Evolutionary conservation across 129 eudicot species (phyloP), one percentile per base, ranked within the genome.

Genomic region (Oenanthe sinensis): DNA sequence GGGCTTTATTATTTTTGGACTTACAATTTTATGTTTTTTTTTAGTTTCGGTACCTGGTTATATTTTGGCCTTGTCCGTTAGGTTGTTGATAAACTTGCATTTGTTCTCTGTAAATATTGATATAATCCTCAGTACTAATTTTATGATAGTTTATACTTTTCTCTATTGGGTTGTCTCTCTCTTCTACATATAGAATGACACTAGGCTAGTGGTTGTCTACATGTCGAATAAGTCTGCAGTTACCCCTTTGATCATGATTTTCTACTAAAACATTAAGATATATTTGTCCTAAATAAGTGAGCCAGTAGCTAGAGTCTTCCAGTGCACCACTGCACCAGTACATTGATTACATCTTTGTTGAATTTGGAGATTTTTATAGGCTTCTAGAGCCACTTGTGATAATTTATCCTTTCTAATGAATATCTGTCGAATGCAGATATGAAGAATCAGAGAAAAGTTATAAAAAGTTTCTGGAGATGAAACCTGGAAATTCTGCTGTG

Each of bases 381-480:
- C n/a, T n/a, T n/a, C n/a, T n/a, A n/a, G n/a, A n/a, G n/a, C n/a
- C n/a, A n/a, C n/a, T n/a, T n/a, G n/a, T n/a, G n/a, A n/a, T n/a
- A n/a, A n/a, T n/a, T n/a, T n/a, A n/a, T n/a, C 36, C 36, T 33
- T 33, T 33, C 36, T 33, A 33, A 33, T 33, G 36, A 33, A n/a
- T 58, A 22, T 17, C 30, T 10, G 65, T 4, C n/a, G 9, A 22
- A 58, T 65, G 71, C 30, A 95, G 98, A 89, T 94, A 95, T 81
- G 98, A 91, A 77, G 97, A 91, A 81, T 87, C 98, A n/a, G 97
- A 90, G 83, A 83, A 81, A 81, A 87, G 86, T 88, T 91, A 95
- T 87, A 91, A 84, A 75, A 90, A 77, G 79, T 95, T 86, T 83
- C 91, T 95, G 76, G 94, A 90, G 86, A 76, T 90, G 88, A 88